Evolutionary conservation across 306 rosid genomes (phyloP), one percentile per base, ranked within the genome.

Genomic region (Potentilla sterilis): DNA sequence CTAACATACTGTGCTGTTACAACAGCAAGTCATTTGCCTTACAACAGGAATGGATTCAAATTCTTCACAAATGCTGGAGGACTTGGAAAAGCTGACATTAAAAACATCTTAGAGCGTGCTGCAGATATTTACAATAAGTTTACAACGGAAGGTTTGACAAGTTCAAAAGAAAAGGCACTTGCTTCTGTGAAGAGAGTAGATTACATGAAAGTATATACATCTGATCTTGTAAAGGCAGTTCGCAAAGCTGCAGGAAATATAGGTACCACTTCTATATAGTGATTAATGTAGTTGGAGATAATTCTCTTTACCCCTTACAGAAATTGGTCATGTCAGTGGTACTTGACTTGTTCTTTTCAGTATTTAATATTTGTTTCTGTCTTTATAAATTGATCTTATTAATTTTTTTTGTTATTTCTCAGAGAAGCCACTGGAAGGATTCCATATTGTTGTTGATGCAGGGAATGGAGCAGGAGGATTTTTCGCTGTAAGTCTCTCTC

Each of bases 401-500:
- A 9, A 35, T 41, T 48, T 34, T 77, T 79, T 72, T 32, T 77
- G 44, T 70, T 79, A 28, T 78, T 62, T 72, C 22, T 52, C 85
- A 90, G 98, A 92, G 83, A 95, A 84, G 82, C 98, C 98, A 44
- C 75, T 92, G 88, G 97, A 90, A 74, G 97, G 98, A 73, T 92
- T 95, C 84, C 98, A 95, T 81, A 78, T 95, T 78, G 88, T 95
- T 74, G 98, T 95, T 63, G 98, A 92, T 78, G 97, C 97, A 55
- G 97, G 98, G 78, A 95, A 95, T 76, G 98, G 97, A 78, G 97
- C 97, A 28, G 98, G 97, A 72, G 97, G 97, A 7, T 95, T 95
- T 85, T 92, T 92, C 40, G 93, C 93, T 0, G 98, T 90, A 84
- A 84, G 86, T 69, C 67, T 61, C 68, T 62, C 8, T 24, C 35